Evolutionary conservation across 108 stramenopile genomes (phyloP), one percentile per base, ranked within the genome.

Genomic region (Nannochloropsis granulata): DNA sequence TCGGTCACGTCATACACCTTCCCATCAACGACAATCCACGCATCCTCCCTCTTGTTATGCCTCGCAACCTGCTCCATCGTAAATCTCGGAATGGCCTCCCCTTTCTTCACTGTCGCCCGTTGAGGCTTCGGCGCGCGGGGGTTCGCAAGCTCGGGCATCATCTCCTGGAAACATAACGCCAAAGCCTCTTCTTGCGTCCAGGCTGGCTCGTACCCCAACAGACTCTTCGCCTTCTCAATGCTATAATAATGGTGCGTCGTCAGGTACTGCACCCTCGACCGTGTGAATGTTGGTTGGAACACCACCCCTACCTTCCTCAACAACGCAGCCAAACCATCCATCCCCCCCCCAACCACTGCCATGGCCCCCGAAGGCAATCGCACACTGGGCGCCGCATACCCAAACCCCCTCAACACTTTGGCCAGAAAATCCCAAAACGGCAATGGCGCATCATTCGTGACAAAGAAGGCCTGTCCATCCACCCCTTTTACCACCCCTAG

Each of bases 1-100:
- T 88, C 26, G 12, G 90, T 91, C 21, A 90, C 90, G 79, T 90
- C 90, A 43, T 90, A 91, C 24, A 89, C 90, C 85, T 89, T 89
- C 16, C 88, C 88, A 46, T 86, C 90, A 13, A 91, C 88, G 25
- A 91, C 87, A 83, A 91, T 89, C 91, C 91, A 91, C 5, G 83
- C 88, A 44, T 91, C 91, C 12, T 89, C 90, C 21, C 43, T 79
- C 12, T 88, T 85, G 43, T 86, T 85, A 79, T 91, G 91, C 42
- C 45, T 84, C 12, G 91, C 86, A 0, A 91, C 90, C 46, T 91
- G 90, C n/a, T 23, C 88, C 43, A 24, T 25, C 14, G 85, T 89
- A 81, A 85, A 88, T 13, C 85, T 85, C 25, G 84, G 83, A 80
- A 84, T 24, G 44, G n/a, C 82, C 44, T 86, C 82, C 86, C 83